Conservation (phyloP, 139 green algal genomes). For the Chlorella ohadii region DNA sequence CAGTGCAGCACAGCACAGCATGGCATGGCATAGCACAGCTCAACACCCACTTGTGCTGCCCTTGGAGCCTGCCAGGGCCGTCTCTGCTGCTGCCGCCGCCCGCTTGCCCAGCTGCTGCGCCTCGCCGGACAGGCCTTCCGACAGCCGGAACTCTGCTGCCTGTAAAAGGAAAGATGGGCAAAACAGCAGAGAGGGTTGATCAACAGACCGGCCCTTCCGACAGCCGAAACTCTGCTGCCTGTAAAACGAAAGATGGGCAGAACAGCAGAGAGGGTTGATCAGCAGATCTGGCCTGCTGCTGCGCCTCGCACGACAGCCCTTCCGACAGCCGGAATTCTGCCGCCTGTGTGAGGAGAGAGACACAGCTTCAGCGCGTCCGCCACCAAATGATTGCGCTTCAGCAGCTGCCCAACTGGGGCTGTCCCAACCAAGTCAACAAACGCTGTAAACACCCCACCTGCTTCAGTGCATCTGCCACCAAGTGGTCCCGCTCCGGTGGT, state of each 20-base stretch:
- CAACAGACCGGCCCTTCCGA: too few relatives aligned
- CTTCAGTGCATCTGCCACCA: conserved; percentile 44
- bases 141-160: conserved; percentile 33
- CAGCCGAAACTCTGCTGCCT: conserved; percentile 28
- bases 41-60: conserved; percentile 5
- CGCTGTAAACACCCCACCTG: conserved; percentile 32
- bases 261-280: neutral
- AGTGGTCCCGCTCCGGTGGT: conserved; percentile 15
- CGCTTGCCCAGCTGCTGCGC: conserved; percentile 29
- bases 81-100: conserved; percentile 11
- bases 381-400: too few relatives aligned
- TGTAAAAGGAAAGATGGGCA: neutral
- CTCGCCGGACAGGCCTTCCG: conserved; percentile 17
- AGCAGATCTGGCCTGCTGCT: conserved; percentile 27
- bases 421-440: too few relatives aligned
- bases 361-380: too few relatives aligned
- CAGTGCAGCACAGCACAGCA: too few relatives aligned
- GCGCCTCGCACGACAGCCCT: conserved; percentile 16
- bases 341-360: neutral
- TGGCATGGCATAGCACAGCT: too few relatives aligned
- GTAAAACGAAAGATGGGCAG: neutral
- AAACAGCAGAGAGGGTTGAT: neutral
- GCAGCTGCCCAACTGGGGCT: too few relatives aligned
- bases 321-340: conserved; percentile 38
- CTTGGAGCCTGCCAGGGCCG: neutral